Evolutionary conservation across 1,284 basidiomycete species (phyloP), one percentile per base, ranked within the genome.

Genomic region (Rhizoctonia solani): DNA sequence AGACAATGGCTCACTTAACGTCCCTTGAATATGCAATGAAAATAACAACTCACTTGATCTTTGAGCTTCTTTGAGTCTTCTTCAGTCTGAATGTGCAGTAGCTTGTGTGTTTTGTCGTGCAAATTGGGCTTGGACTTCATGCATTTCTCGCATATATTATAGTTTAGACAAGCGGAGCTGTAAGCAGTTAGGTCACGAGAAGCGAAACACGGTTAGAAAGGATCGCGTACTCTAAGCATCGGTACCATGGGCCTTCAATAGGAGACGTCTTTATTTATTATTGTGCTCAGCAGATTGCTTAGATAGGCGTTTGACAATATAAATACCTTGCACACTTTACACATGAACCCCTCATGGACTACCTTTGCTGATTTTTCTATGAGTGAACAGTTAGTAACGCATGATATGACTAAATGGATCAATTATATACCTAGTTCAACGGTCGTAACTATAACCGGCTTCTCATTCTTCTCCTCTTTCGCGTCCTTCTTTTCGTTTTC

Each of bases 161-260:
- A 50, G 19, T 50, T 25, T 6, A 50, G 5, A 14, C 47, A 50
- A 21, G 47, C 3, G 2, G 47, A 19, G 47, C 47, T n/a, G n/a
- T 50, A 23, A 25, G 16, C 37, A 16, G 21, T 29, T 16, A 29
- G 9, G 32, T 66, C 23, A 54, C 25, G 23, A 39, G 19, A n/a
- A n/a, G 13, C 16, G 11, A 8, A 8, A 23, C 11, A n/a, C 30
- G 4, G 23, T 29, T 21, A 1, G 23, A 4, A 14, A 8, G n/a
- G 14, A 8, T 1, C 3, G 27, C 68, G 44, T 50, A 69, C 68
- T 49, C 53, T 16, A 68, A 37, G 37, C 70, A 71, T n/a, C 65
- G 55, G 61, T 68, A 70, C 16, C 65, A 54, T 9, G 54, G 49
- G 16, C 70, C 70, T 13, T 58, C 44, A 27, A 69, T 71, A 19